Base-by-base conservation (phyloP, 306 rosid species). In the Abrus precatorius region DNA sequence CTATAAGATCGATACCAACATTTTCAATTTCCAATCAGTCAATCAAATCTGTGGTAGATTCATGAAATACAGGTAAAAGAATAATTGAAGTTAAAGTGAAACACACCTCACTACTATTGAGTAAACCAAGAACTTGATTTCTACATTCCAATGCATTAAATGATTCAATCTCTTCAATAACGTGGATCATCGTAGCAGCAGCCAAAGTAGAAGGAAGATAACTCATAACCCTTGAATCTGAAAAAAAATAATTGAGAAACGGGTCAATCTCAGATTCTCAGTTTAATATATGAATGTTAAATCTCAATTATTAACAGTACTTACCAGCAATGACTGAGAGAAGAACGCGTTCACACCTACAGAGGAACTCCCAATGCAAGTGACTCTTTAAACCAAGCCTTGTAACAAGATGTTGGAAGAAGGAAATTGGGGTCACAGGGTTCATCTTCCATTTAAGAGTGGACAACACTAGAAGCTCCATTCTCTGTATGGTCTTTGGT, bases 401-500 rank as follows among this genome's bases (percentile, higher is more conserved):
- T 82, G 91, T 86, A 41, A 82, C 85, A 76, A 89, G 44, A 78
- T 86, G 91, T 64, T 88, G 88, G 75, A 92, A 90, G 91, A 86
- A 94, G 11, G 91, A 88, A 80, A 88, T 86, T 60, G 98, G 95
- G 67, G 97, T 94, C 30, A 94, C 91, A 1, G 92, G 98, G 81
- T 90, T 87, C 98, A 94, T 90, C 86, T 89, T 89, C 98, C 98
- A 94, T 48, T 88, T 30, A 43, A 94, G 98, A 75, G 95, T 86
- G 9, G 97, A 86, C 65, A 94, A 84, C 72, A 94, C 95, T 29
- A 92, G 77, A 65, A 94, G 97, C 83, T 94, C 97, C 98, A 94
- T 94, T 88, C 89, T 92, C 82, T 90, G 94, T 41, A 94, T 84
- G 36, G 92, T 94, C 85, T 88, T 92, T 4, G 94, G 91, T 70